Conservation (phyloP, 805 yeast genomes). For the Lipomyces sp. region DNA sequence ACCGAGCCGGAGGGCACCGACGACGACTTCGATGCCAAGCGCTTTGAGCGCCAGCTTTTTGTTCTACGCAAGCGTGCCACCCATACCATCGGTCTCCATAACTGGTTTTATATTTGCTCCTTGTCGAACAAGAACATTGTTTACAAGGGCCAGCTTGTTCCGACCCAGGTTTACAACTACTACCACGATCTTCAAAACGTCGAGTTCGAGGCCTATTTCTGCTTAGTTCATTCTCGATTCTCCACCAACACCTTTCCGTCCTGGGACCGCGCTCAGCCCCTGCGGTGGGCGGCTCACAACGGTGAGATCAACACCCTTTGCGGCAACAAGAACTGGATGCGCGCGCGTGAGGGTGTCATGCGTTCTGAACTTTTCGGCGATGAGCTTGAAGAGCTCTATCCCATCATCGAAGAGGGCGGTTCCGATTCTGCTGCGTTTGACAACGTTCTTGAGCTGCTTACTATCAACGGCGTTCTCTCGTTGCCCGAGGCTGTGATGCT, state of each 20-base stretch:
- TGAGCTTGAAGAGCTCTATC: conserved; percentile 84
- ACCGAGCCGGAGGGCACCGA: conserved; percentile 54
- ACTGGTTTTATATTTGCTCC: conserved; percentile 97
- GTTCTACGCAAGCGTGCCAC: conserved; percentile 85
- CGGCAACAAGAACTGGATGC: conserved; percentile 99
- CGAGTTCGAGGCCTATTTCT: conserved; percentile 91
- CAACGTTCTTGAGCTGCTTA: conserved; percentile 87
- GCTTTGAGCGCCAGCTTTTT: conserved; percentile 78
- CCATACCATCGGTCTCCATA: conserved; percentile 86
- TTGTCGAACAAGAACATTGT: conserved; percentile 84
- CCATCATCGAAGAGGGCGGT: conserved; percentile 97
- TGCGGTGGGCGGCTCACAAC: conserved; percentile 95
- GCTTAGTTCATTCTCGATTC: conserved; percentile 94
- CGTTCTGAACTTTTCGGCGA: conserved; percentile 82
- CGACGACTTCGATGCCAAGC: conserved; percentile 49
- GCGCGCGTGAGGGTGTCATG: conserved; percentile 98
- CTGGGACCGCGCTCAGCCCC: conserved; percentile 99
- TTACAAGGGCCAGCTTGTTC: conserved; percentile 96
- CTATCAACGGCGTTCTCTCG: conserved; percentile 85
- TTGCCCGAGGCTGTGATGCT: conserved; percentile 97
- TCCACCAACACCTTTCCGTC: conserved; percentile 98
- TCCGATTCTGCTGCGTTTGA: conserved; percentile 98
- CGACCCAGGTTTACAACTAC: conserved; percentile 91
- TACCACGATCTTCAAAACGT: conserved; percentile 90
- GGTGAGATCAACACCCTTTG: conserved; percentile 97